Evolutionary conservation across 2,329 filamentous ascomycete genomes (phyloP).

Genomic region (Macroventuria anomochaeta): DNA sequence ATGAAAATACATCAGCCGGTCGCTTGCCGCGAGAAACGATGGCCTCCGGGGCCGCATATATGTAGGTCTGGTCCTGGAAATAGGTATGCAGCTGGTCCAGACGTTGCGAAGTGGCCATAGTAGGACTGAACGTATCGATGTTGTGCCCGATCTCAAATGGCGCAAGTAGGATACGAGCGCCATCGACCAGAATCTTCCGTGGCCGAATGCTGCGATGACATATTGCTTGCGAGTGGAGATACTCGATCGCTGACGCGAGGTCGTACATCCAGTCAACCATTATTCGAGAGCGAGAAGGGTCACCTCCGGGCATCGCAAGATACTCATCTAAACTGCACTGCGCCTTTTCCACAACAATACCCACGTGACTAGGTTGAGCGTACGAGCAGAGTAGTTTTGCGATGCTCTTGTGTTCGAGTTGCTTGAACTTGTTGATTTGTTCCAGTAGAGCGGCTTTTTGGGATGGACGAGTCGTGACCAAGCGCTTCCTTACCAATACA

Average conservation of each 20-base stretch:
- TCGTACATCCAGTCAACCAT: constrained; percentile 52
- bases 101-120: constrained; percentile 34
- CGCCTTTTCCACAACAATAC: constrained; percentile 42
- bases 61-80: constrained; percentile 45
- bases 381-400: constrained; percentile 49
- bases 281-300: constrained; percentile 41
- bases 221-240: constrained; percentile 48
- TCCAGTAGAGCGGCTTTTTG: constrained; percentile 46
- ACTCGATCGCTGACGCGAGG: constrained; percentile 48
- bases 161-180: constrained; percentile 43
- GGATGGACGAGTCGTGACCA: constrained; percentile 43
- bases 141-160: constrained; percentile 47
- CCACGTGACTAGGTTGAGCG: constrained; percentile 46
- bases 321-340: constrained; percentile 50
- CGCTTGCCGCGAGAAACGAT: constrained; percentile 47
- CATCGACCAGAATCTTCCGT: constrained; percentile 49
- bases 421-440: constrained; percentile 48
- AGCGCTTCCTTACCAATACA: constrained; percentile 47
- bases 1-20: constrained; percentile 48
- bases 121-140: constrained; percentile 39
- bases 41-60: constrained; percentile 50
- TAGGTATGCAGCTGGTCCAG: constrained; percentile 41
- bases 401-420: constrained; percentile 50
- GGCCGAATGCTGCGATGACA: constrained; percentile 48
- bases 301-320: constrained; percentile 37